Conservation (phyloP, 805 yeast species). For the Yarrowia yakushimensis region DNA sequence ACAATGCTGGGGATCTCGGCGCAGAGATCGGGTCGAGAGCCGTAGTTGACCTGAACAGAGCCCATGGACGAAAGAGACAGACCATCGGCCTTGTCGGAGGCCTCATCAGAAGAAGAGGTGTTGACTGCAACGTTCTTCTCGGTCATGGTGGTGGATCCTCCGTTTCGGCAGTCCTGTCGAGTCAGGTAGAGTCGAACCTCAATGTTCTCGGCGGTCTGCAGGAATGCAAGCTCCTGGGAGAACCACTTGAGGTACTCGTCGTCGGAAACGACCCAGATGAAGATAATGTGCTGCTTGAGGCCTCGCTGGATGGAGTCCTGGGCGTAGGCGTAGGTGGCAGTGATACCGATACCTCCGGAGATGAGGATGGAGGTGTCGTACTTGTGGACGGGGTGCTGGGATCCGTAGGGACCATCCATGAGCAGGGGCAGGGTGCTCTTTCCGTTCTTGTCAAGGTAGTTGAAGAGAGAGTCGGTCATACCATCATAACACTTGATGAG, state of each 20-base stretch:
- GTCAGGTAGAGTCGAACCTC: conserved; percentile 20
- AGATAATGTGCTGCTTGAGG: conserved; percentile 33
- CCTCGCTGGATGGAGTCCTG: conserved; percentile 27
- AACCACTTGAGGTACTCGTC: conserved; percentile 51
- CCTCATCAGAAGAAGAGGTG: conserved; percentile 3
- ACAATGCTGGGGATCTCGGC: conserved; percentile 12
- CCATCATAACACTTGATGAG: conserved; percentile 29
- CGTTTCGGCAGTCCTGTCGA: conserved; percentile 4
- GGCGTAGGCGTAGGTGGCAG: conserved; percentile 50
- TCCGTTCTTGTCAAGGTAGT: conserved; percentile 12
- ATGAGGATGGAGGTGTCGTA: conserved; percentile 43
- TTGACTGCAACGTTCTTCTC: conserved; percentile 7
- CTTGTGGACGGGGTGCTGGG: conserved; percentile 40
- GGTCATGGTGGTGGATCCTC: neutral
- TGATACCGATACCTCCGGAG: conserved; percentile 63
- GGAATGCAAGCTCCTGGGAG: conserved; percentile 40
- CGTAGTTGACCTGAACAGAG: conserved; percentile 2
- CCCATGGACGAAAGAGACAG: neutral
- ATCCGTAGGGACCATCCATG: conserved; percentile 65
- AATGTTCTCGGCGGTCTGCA: conserved; percentile 15
- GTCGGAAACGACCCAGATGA: conserved; percentile 64
- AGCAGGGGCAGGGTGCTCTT: neutral
- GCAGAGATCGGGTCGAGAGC: neutral
- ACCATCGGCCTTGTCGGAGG: conserved; percentile 7
- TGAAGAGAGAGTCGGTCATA: conserved; percentile 27